Conservation (phyloP, 2,329 filamentous ascomycete species). For the Emericellopsis atlantica region DNA sequence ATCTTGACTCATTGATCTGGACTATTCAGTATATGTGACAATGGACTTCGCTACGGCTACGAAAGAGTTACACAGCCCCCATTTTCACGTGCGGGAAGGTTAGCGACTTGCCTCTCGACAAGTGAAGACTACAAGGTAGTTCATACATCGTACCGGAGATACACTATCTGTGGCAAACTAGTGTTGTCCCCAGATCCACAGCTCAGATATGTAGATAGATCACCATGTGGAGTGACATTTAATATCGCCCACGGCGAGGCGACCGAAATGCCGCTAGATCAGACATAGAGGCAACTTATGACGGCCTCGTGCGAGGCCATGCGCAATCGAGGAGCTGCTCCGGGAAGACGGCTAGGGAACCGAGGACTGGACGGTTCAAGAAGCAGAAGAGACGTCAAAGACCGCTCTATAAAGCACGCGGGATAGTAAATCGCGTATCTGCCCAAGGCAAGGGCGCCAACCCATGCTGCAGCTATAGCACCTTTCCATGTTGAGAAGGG, state of each 20-base stretch:
- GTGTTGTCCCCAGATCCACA: conserved; percentile 1
- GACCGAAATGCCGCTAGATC: conserved; percentile 23
- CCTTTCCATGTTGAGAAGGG: too few relatives aligned
- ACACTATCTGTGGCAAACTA: too few relatives aligned
- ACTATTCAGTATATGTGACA: too few relatives aligned
- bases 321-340: conserved; percentile 10
- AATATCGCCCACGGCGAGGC: conserved; percentile 9
- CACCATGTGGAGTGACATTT: conserved; percentile 9
- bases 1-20: too few relatives aligned
- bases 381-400: background rate
- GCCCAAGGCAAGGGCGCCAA: too few relatives aligned
- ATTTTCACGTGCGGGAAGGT: too few relatives aligned
- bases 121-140: too few relatives aligned
- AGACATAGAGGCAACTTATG: conserved; percentile 25
- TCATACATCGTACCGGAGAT: too few relatives aligned
- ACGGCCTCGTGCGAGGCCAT: conserved; percentile 8
- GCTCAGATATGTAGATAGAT: conserved; percentile 15
- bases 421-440: background rate
- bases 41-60: too few relatives aligned
- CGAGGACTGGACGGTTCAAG: conserved; percentile 8
- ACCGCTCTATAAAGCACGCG: background rate
- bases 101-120: too few relatives aligned
- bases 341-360: conserved; percentile 11
- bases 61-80: too few relatives aligned
- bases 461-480: too few relatives aligned